Percentiles rank a stretch among this genome's conserved stretches.
These are phyloP conservation scores for Venturia asperata DNA, from an alignment of 2,329 filamentous ascomycete genomes.

Conservation along the genomic window DNA sequence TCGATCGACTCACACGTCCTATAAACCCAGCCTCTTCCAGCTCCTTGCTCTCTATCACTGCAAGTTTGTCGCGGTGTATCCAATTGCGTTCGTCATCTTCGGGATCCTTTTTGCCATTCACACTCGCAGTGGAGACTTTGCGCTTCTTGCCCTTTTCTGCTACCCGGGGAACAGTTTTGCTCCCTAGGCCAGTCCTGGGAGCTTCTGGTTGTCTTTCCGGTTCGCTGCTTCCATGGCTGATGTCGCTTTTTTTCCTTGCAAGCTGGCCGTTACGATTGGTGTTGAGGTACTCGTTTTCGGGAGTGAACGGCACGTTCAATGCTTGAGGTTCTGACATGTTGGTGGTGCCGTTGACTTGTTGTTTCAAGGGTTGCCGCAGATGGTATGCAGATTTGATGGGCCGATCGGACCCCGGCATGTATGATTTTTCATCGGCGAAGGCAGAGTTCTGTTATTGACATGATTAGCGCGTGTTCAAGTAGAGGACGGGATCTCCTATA, in stretches of 20 bases:
- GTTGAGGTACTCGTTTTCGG: slow-evolving; percentile 26
- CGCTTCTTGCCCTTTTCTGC: slow-evolving; percentile 14
- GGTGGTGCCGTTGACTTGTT: slow-evolving; percentile 31
- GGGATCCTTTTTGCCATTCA: slow-evolving; percentile 22
- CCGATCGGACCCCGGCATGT: slow-evolving; percentile 1
- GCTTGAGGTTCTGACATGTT: slow-evolving; percentile 26
- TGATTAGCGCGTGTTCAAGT: slow-evolving; percentile 6
- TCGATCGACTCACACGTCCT: slow-evolving; percentile 25
- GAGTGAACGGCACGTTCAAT: slow-evolving; percentile 26
- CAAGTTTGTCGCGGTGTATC: slow-evolving; percentile 81
- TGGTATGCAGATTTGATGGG: slow-evolving; percentile 10
- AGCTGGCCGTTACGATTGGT: slow-evolving; percentile 27
- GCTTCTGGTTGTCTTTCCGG: slow-evolving; percentile 44
- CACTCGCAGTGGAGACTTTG: slow-evolving; percentile 24
- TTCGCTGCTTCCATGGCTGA: slow-evolving; percentile 37
- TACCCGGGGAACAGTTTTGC: slow-evolving; percentile 15
- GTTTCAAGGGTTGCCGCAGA: slow-evolving; percentile 27
- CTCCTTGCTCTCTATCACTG: slow-evolving; percentile 72
- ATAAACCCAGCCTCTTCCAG: slow-evolving; percentile 70
- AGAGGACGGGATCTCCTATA: not conserved
- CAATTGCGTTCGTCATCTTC: slow-evolving; percentile 62
- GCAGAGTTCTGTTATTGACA: slow-evolving; percentile 7
- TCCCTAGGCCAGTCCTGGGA: slow-evolving; percentile 30
- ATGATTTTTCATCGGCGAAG: not conserved
- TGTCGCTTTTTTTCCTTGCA: slow-evolving; percentile 36